phyloP scores from a whole-genome alignment of 176 grass and related monocot genomes.

The Avena sativa region DNA sequence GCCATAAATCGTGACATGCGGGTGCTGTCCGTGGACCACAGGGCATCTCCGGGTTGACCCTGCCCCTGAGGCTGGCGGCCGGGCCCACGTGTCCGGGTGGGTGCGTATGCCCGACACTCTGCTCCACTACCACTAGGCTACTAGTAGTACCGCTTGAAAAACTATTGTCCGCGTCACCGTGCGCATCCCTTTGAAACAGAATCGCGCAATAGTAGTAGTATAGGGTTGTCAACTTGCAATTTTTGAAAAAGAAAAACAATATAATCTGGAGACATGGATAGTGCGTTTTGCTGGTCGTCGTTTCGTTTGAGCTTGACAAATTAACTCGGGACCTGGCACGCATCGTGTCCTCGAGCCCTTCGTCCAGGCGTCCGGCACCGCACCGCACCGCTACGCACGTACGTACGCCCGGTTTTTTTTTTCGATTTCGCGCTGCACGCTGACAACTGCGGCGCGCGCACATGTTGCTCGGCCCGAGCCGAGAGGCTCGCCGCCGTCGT shows the following conservation, averaged over 20 bases:
- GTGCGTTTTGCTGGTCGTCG: background rate
- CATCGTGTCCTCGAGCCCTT: conserved; percentile 13
- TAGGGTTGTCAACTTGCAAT: background rate
- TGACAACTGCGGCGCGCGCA: too few relatives aligned
- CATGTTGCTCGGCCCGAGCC: too few relatives aligned
- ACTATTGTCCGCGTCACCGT: background rate
- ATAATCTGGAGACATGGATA: background rate
- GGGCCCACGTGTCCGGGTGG: background rate
- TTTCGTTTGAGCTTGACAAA: background rate
- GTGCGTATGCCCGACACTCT: background rate
- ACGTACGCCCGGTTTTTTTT: background rate
- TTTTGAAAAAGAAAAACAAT: background rate
- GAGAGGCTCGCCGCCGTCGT: too few relatives aligned
- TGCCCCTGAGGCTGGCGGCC: background rate
- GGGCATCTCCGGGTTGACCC: conserved; percentile 17
- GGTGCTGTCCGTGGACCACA: conserved; percentile 43
- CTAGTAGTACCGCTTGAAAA: background rate
- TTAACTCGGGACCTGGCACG: too few relatives aligned
- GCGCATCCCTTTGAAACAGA: background rate
- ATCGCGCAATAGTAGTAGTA: background rate
- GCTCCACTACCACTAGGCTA: background rate
- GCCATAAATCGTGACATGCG: conserved; percentile 30
- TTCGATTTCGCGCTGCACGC: too few relatives aligned
- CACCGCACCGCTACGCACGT: background rate
- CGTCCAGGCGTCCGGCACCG: conserved; percentile 8